A percentile compares a stretch with the other conserved stretches of the same genome.
Conservation (phyloP, 176 grass and related monocot genomes). For the Musa beccarii region DNA sequence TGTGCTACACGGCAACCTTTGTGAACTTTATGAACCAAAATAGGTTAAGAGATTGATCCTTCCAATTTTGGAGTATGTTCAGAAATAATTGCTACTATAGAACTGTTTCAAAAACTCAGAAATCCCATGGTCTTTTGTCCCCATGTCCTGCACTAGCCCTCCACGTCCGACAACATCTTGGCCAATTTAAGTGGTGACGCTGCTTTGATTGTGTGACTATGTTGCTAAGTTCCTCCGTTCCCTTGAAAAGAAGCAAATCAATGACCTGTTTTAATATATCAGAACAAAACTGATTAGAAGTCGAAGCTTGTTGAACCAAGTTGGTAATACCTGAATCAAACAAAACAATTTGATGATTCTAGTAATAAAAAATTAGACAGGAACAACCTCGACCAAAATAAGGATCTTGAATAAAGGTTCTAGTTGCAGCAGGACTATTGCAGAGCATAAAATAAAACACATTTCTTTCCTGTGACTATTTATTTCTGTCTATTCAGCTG, state of each 20-base stretch:
- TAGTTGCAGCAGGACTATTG: too few relatives aligned
- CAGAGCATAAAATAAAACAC: too few relatives aligned
- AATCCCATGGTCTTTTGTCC: constrained; percentile 43
- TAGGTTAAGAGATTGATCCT: neutral
- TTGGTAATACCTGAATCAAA: too few relatives aligned
- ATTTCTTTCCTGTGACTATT: too few relatives aligned
- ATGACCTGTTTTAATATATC: constrained; percentile 45
- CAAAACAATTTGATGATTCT: too few relatives aligned
- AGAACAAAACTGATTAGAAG: neutral
- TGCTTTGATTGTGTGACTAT: constrained; percentile 74
- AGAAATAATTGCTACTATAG: constrained; percentile 79
- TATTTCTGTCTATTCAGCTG: too few relatives aligned
- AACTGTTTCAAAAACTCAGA: constrained; percentile 78
- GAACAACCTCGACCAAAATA: too few relatives aligned
- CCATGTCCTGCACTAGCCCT: constrained; percentile 39
- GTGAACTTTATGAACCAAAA: neutral
- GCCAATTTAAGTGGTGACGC: constrained; percentile 80
- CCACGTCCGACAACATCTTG: constrained; percentile 65
- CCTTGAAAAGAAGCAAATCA: constrained; percentile 90
- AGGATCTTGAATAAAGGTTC: too few relatives aligned
- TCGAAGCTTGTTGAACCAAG: too few relatives aligned
- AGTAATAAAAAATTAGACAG: too few relatives aligned
- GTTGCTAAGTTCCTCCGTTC: constrained; percentile 74
- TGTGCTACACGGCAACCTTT: neutral
- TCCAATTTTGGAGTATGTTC: neutral